A percentile compares a stretch with the other conserved stretches of the same genome.
phyloP scores from a whole-genome alignment of 257 asterid species.

The Anisodus acutangulus region DNA sequence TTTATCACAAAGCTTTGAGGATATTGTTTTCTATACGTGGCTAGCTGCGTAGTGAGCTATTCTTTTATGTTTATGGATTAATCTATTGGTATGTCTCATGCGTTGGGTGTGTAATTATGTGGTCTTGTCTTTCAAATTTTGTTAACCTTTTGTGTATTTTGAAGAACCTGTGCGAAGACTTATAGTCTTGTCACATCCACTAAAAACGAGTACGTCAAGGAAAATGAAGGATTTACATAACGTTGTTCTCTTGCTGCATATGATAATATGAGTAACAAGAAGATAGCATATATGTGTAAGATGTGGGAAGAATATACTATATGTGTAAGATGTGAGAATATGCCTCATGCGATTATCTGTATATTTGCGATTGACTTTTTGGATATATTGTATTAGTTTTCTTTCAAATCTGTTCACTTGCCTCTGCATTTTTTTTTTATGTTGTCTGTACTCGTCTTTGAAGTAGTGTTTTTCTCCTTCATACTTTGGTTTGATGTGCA shows the following conservation, averaged over 20 bases:
- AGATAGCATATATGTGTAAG: not conserved
- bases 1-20: not conserved
- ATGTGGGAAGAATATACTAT: not conserved
- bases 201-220: not conserved
- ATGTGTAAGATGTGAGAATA: not conserved
- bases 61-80: not conserved
- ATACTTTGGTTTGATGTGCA: conserved; percentile 40
- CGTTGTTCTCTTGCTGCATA: not conserved
- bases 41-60: not conserved
- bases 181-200: conserved; percentile 14
- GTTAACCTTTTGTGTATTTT: not conserved
- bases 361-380: conserved; percentile 11
- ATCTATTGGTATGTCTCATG: not conserved
- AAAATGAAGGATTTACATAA: not conserved
- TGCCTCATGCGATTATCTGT: not conserved
- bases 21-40: not conserved
- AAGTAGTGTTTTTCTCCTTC: not conserved
- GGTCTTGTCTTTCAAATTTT: not conserved
- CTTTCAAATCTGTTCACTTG: not conserved
- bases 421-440: not conserved
- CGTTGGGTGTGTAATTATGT: not conserved
- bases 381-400: not conserved
- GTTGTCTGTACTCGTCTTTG: conserved; percentile 16
- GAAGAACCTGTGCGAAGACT: not conserved
- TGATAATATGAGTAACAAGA: not conserved